Percentiles rank a stretch among this genome's conserved stretches.
These are phyloP conservation scores for Penicillium brevicompactum DNA, from an alignment of 2,329 filamentous ascomycete genomes.

Conservation along the genomic window DNA sequence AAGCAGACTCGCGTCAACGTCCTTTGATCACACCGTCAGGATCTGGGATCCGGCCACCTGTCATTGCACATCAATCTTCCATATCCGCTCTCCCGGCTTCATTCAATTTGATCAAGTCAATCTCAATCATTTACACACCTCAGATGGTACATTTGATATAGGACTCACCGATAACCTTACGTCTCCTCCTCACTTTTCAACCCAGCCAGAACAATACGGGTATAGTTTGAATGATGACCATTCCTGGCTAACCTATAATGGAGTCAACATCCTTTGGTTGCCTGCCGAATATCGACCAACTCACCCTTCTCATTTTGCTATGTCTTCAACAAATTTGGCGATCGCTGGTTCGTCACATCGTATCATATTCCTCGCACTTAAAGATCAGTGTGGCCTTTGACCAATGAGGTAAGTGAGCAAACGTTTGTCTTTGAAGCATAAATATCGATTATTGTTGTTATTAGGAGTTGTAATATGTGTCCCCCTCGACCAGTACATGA, in stretches of 20 bases:
- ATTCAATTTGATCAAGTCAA: slow-evolving; percentile 6
- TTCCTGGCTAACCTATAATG: slow-evolving; percentile 8
- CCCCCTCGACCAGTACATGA: too few species aligned
- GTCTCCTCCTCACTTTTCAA: not conserved
- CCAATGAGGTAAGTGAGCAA: too few species aligned
- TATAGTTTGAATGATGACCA: slow-evolving; percentile 1
- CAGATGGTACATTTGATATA: not conserved
- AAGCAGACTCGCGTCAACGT: slow-evolving; percentile 3
- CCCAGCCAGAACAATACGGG: not conserved
- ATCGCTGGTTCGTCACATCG: slow-evolving; percentile 3
- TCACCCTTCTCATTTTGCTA: not conserved
- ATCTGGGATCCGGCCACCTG: slow-evolving; percentile 3
- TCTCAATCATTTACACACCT: slow-evolving; percentile 7
- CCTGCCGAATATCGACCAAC: not conserved
- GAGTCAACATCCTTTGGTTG: slow-evolving; percentile 3
- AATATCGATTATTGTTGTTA: too few species aligned
- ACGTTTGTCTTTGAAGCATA: too few species aligned
- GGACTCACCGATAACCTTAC: not conserved
- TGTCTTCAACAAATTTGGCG: not conserved
- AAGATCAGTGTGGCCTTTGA: too few species aligned
- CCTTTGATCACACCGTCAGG: not conserved
- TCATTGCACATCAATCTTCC: not conserved
- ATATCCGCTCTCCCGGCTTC: not conserved
- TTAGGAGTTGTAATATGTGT: too few species aligned
- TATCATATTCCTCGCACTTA: slow-evolving; percentile 3